Evolutionary conservation across 768 basidiomycete species (phyloP), one percentile per base, ranked within the genome.

Genomic region (Grammothele lineata): DNA sequence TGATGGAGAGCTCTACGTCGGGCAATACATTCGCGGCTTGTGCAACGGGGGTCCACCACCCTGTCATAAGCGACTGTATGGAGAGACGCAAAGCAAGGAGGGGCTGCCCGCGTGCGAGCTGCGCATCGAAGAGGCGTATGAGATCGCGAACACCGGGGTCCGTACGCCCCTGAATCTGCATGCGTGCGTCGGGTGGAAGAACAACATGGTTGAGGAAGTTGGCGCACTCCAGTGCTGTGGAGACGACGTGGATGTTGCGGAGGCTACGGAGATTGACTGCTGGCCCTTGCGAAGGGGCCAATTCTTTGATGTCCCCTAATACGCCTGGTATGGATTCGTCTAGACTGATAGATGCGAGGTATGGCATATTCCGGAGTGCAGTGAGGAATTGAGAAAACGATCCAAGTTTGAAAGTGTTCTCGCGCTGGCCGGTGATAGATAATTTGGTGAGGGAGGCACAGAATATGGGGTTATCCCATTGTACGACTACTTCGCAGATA

Each of bases 381-480:
- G 14, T 17, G 14, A 49, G 36, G 7, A 43, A 30, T 6, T 49
- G 37, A 3, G 36, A 15, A 17, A 49, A 43, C 11, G 36, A 23
- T 17, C 41, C 36, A 2, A 37, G 3, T 21, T 7, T 38, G 3
- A 26, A 17, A 4, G 47, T 26, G 9, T 12, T 35, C n/a, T 49
- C 48, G n/a, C 43, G 25, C 4, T 7, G 25, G 14, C 26, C 21
- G 7, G 38, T 14, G 11, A 49, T 22, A 4, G 4, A 24, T n/a
- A 49, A 42, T 7, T 34, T 37, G n/a, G 18, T 10, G 26, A 49
- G 35, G 5, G 48, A 17, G 24, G 36, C 6, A 12, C 48, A 49
- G 41, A 49, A 39, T 12, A 49, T 9, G 3, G 48, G 48, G 19
- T 39, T 37, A 3, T 17, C 18, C 48, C 48, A 49, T 30, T 43